Conservation (phyloP, 148 eudicot genomes). For the Fagopyrum homotropicum region DNA sequence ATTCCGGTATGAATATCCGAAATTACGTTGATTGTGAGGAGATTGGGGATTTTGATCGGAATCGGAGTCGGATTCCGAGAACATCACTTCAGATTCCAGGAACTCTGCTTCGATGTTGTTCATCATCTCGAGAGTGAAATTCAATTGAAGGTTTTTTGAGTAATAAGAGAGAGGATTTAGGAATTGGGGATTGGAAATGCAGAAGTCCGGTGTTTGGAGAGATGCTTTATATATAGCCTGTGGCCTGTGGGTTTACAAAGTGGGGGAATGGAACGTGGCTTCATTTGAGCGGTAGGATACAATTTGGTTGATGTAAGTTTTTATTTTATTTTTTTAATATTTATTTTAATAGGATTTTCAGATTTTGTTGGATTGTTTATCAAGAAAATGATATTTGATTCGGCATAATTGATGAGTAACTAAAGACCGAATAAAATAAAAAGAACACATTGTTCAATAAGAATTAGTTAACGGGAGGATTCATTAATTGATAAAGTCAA, state of each 20-base stretch:
- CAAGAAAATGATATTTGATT: neutral
- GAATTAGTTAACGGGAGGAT: neutral
- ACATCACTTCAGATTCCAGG: constrained; percentile 8
- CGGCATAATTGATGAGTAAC: neutral
- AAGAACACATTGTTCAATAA: neutral
- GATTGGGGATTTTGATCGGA: constrained; percentile 10
- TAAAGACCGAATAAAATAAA: neutral
- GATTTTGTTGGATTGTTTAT: neutral
- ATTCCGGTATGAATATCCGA: neutral
- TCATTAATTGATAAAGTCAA: neutral
- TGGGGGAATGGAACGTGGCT: constrained; percentile 2
- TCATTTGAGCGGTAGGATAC: neutral
- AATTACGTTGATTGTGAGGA: neutral
- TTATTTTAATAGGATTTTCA: neutral
- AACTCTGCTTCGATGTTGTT: constrained; percentile 4
- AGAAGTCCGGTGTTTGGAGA: too few species aligned
- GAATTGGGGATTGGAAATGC: neutral
- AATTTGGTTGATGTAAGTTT: neutral
- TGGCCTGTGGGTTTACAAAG: too few species aligned
- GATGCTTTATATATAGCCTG: too few species aligned
- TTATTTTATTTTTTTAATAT: neutral
- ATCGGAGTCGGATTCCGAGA: constrained; percentile 11
- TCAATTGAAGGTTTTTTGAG: neutral
- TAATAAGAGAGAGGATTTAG: neutral
- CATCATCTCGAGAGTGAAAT: neutral